Percentiles rank a stretch among this genome's conserved stretches.
Evolutionary conservation across 2,329 filamentous ascomycete genomes (phyloP).

Genomic region (Penicillium sp.): DNA sequence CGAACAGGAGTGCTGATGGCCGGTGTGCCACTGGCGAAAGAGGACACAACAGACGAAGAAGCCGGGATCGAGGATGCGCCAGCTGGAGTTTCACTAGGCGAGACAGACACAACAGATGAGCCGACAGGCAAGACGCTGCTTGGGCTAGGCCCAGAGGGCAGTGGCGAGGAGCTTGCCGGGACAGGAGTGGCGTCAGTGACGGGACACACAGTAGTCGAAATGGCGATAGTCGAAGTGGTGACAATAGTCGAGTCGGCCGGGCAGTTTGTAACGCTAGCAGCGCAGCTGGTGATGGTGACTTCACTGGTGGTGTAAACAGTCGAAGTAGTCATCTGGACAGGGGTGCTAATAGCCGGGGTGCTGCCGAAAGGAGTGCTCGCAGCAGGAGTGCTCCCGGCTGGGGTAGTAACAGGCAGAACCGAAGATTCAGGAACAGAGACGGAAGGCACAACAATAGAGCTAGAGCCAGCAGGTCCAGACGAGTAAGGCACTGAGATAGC

Average conservation of each 20-base stretch:
- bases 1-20: constrained; percentile 14
- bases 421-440: constrained; percentile 8
- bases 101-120: neutral
- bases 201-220: constrained; percentile 63
- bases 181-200: constrained; percentile 33
- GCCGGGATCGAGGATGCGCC: neutral
- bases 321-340: constrained; percentile 34
- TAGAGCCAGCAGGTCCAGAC: constrained; percentile 26
- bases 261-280: constrained; percentile 50
- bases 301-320: constrained; percentile 41
- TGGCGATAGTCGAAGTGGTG: constrained; percentile 56
- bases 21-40: neutral
- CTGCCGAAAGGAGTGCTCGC: neutral
- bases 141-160: neutral
- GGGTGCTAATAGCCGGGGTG: neutral
- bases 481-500: constrained; percentile 11
- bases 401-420: constrained; percentile 6
- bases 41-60: neutral
- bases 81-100: neutral
- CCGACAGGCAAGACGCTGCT: neutral
- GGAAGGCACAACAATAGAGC: constrained; percentile 18
- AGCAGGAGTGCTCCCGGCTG: constrained; percentile 17
- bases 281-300: constrained; percentile 44
- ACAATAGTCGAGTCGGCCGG: constrained; percentile 52
- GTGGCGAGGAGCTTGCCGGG: neutral